A percentile compares a stretch with the other conserved stretches of the same genome.
phyloP scores from a whole-genome alignment of 441 rosid genomes.

The Mallotus japonicus region DNA sequence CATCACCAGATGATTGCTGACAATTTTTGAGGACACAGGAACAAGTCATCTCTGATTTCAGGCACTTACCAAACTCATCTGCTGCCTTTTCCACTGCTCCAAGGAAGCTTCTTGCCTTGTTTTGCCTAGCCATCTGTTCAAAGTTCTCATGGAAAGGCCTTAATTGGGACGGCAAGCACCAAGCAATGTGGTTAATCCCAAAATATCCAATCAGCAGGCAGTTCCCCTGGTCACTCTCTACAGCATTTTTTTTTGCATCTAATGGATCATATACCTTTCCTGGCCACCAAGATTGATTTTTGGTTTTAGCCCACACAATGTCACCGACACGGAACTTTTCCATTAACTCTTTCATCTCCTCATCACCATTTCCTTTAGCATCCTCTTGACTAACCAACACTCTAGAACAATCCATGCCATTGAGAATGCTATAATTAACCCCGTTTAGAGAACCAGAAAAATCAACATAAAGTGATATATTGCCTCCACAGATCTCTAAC shows the following conservation, averaged over 20 bases:
- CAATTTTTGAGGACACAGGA: constrained; percentile 37
- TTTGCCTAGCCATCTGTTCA: constrained; percentile 40
- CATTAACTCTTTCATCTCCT: constrained; percentile 19
- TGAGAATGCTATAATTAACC: constrained; percentile 18
- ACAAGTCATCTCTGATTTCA: constrained; percentile 58
- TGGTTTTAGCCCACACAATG: constrained; percentile 70
- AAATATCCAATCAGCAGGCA: constrained; percentile 48
- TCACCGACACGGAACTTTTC: constrained; percentile 51
- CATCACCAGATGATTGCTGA: constrained; percentile 19
- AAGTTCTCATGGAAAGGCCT: constrained; percentile 65
- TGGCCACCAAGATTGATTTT: constrained; percentile 79
- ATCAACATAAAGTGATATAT: constrained; percentile 76
- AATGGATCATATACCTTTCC: constrained; percentile 60
- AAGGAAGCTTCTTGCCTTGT: constrained; percentile 46
- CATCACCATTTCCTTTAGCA: constrained; percentile 24
- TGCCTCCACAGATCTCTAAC: constrained; percentile 52
- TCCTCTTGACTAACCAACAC: constrained; percentile 20
- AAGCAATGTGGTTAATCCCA: constrained; percentile 46
- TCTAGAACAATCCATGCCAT: constrained; percentile 24
- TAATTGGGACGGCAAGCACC: constrained; percentile 57
- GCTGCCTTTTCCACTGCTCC: constrained; percentile 64
- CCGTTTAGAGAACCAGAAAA: constrained; percentile 40
- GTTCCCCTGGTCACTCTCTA: constrained; percentile 30
- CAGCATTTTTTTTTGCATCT: constrained; percentile 30
- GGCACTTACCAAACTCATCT: constrained; percentile 51